Conservation (phyloP, 441 rosid species). For the Brassica hybrid region DNA sequence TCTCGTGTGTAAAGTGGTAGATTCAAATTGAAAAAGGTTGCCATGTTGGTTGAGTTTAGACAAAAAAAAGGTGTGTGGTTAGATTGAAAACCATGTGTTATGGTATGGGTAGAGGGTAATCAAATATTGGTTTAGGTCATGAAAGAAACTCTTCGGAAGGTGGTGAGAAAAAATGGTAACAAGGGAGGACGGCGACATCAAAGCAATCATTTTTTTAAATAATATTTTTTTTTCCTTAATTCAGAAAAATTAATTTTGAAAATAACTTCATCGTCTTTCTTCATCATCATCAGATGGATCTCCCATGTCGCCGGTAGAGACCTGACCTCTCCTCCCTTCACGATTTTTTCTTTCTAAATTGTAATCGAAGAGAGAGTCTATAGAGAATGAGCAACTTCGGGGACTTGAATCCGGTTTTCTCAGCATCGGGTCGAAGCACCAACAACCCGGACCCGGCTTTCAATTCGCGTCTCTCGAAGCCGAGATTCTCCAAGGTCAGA, state of each 20-base stretch:
- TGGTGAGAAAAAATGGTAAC: not conserved
- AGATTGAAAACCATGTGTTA: slow-evolving; percentile 5
- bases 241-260: slow-evolving; percentile 35
- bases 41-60: not conserved
- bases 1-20: slow-evolving; percentile 30
- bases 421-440: slow-evolving; percentile 45
- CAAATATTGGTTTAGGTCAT: slow-evolving; percentile 8
- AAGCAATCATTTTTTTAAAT: slow-evolving; percentile 3
- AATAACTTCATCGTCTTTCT: slow-evolving; percentile 14
- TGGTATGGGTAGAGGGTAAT: not conserved
- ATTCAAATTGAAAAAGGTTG: not conserved
- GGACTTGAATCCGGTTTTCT: slow-evolving; percentile 57
- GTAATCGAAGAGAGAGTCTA: not conserved
- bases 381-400: slow-evolving; percentile 57
- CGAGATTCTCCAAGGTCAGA: slow-evolving; percentile 66
- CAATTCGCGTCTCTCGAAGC: slow-evolving; percentile 57
- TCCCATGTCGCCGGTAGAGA: too few species aligned
- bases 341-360: too few species aligned
- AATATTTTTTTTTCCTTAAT: not conserved
- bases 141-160: slow-evolving; percentile 11
- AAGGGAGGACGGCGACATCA: slow-evolving; percentile 37
- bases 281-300: slow-evolving; percentile 27
- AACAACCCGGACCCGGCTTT: slow-evolving; percentile 40
- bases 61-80: not conserved
- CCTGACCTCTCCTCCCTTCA: too few species aligned